These are phyloP conservation scores for Cyanidium caldarium DNA, from an alignment of 23 red algal species.

Conservation along the genomic window DNA sequence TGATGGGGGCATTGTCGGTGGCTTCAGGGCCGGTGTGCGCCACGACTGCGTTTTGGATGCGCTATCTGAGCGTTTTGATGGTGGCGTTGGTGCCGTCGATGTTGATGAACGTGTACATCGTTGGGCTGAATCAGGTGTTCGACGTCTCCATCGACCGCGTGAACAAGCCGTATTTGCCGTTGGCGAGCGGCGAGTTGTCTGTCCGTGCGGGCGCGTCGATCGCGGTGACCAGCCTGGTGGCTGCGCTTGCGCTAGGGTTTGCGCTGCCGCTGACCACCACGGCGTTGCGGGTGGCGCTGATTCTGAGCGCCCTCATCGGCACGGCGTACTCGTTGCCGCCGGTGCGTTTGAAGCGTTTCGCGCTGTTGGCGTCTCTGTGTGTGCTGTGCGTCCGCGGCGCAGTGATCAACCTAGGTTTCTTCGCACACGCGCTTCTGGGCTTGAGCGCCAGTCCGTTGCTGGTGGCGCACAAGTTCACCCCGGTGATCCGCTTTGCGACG, in stretches of 20 bases:
- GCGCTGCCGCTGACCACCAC: constrained; percentile 29
- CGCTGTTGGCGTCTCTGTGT: constrained; percentile 48
- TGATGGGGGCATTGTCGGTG: constrained; percentile 18
- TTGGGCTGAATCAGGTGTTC: constrained; percentile 82
- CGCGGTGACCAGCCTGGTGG: constrained; percentile 10
- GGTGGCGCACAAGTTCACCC: background rate
- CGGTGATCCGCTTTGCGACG: constrained; percentile 22
- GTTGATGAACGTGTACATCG: constrained; percentile 80
- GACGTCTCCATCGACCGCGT: constrained; percentile 65
- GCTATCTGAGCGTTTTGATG: constrained; percentile 8
- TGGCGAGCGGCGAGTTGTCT: constrained; percentile 54
- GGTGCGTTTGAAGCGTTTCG: constrained; percentile 74
- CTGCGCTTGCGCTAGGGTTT: background rate
- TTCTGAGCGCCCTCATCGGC: constrained; percentile 35
- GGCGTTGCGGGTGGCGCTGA: constrained; percentile 27
- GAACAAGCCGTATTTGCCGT: constrained; percentile 91
- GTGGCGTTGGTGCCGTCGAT: constrained; percentile 45
- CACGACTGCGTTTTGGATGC: background rate
- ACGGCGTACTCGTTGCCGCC: constrained; percentile 68
- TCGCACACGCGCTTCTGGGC: constrained; percentile 8
- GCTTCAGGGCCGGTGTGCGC: background rate
- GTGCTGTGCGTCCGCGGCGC: constrained; percentile 64
- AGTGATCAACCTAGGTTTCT: constrained; percentile 80
- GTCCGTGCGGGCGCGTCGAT: constrained; percentile 21
- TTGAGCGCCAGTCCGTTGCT: background rate